These are phyloP conservation scores for Flaveria brownii DNA, from an alignment of 129 eudicot species.

Conservation along the genomic window DNA sequence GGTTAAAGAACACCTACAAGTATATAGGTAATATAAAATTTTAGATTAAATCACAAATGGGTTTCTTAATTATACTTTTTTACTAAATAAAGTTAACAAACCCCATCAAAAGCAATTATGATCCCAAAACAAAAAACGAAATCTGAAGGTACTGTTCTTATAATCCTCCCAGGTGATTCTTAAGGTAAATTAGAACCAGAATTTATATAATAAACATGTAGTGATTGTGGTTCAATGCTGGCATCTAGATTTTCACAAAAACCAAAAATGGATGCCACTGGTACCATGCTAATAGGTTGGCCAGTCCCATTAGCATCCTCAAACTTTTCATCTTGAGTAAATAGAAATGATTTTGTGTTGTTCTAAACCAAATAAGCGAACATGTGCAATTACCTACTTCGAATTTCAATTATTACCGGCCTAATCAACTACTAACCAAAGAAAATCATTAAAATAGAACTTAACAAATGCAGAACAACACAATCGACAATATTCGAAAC, in stretches of 20 bases:
- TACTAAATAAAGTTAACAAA: no score
- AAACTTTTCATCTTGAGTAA: slow-evolving; percentile 94
- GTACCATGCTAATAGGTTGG: slow-evolving; percentile 42
- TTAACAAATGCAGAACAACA: no score
- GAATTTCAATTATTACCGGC: no score
- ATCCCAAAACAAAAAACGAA: not conserved
- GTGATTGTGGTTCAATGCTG: slow-evolving; percentile 44
- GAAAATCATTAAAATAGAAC: no score
- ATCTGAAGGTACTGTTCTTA: not conserved
- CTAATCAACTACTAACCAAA: no score
- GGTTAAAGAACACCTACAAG: no score
- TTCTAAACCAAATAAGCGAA: not conserved
- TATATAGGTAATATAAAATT: no score
- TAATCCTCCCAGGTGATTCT: not conserved
- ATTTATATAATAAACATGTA: slow-evolving; percentile 34
- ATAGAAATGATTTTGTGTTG: not conserved
- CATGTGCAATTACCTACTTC: not conserved
- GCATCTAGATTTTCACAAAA: slow-evolving; percentile 47
- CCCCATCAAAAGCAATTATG: no score
- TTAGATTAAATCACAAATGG: no score
- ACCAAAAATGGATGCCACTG: slow-evolving; percentile 54
- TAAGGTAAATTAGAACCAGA: slow-evolving; percentile 23
- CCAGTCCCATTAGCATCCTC: slow-evolving; percentile 66
- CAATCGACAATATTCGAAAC: no score
- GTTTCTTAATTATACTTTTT: no score